Percentiles rank a stretch among this genome's conserved stretches.
phyloP scores from a whole-genome alignment of 441 rosid species.

The Biscutella auriculata region DNA sequence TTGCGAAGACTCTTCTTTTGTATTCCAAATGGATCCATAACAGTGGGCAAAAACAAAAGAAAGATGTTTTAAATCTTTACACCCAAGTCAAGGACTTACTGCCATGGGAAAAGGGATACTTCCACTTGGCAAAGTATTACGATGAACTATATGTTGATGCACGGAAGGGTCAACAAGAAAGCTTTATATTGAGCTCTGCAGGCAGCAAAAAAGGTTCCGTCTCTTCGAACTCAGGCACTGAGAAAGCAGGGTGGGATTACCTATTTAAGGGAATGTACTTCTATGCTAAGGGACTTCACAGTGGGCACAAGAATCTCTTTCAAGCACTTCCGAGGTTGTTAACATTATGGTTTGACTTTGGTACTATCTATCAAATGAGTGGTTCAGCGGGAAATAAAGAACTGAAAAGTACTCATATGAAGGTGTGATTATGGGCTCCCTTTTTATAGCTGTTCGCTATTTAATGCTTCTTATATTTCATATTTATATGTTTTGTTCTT shows the following conservation, averaged over 20 bases:
- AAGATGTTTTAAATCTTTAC: constrained; percentile 89
- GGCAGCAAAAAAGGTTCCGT: constrained; percentile 39
- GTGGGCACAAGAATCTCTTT: constrained; percentile 91
- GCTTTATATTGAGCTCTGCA: constrained; percentile 40
- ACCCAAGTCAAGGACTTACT: constrained; percentile 81
- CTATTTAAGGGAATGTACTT: constrained; percentile 69
- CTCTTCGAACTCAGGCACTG: constrained; percentile 36
- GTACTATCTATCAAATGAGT: constrained; percentile 60
- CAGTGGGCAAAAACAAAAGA: constrained; percentile 94
- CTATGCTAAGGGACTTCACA: constrained; percentile 94
- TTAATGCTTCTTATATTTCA: constrained; percentile 1
- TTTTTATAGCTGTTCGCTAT: neutral
- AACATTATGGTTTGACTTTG: constrained; percentile 96
- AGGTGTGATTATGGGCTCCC: constrained; percentile 39
- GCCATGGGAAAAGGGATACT: constrained; percentile 97
- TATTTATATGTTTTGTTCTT: constrained; percentile 6
- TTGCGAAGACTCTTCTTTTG: constrained; percentile 91
- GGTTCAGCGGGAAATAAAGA: constrained; percentile 58
- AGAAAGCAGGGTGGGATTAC: constrained; percentile 73
- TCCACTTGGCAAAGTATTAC: constrained; percentile 88
- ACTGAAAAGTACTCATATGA: constrained; percentile 53
- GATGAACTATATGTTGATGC: constrained; percentile 95
- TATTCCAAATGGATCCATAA: constrained; percentile 93
- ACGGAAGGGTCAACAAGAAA: constrained; percentile 89
- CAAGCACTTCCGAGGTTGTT: constrained; percentile 99